phyloP scores from a whole-genome alignment of 768 basidiomycete species.

The Chiua virens region DNA sequence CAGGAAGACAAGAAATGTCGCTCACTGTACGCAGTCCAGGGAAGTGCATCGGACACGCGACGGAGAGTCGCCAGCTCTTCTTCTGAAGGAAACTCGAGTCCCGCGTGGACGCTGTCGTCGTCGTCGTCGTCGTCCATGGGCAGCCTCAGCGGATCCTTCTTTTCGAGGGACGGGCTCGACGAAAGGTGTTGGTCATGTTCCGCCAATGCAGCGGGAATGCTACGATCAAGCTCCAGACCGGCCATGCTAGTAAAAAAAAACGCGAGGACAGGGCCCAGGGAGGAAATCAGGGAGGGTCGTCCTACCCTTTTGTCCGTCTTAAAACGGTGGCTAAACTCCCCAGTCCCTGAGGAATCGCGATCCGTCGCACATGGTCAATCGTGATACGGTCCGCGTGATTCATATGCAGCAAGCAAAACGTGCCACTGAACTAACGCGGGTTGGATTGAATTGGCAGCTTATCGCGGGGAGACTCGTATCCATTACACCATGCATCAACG shows the following conservation, averaged over 20 bases:
- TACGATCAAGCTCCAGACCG: slow-evolving; percentile 5
- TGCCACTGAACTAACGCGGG: too few species aligned
- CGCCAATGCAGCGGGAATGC: slow-evolving; percentile 9
- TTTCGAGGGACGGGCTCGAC: slow-evolving; percentile 11
- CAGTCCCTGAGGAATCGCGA: not conserved
- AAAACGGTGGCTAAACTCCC: not conserved
- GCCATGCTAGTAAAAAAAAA: slow-evolving; percentile 7
- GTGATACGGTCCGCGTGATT: too few species aligned
- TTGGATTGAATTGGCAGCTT: too few species aligned
- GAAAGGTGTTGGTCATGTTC: slow-evolving; percentile 10
- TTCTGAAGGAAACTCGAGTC: slow-evolving; percentile 62
- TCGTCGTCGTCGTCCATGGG: slow-evolving; percentile 25
- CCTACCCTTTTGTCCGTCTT: slow-evolving; percentile 1
- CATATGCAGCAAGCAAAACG: too few species aligned
- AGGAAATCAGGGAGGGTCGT: not conserved
- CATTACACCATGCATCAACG: too few species aligned
- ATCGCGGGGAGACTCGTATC: too few species aligned
- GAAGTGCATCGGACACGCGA: slow-evolving; percentile 58
- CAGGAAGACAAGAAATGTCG: not conserved
- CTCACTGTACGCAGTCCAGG: slow-evolving; percentile 52
- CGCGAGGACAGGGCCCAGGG: not conserved
- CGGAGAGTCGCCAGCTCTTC: slow-evolving; percentile 59
- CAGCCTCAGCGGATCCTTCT: slow-evolving; percentile 18
- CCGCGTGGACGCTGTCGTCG: slow-evolving; percentile 44
- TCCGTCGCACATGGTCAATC: too few species aligned